Percentiles rank a stretch among this genome's conserved stretches.
phyloP scores from a whole-genome alignment of 2,329 filamentous ascomycete species.

The Diaporthe ilicicola region DNA sequence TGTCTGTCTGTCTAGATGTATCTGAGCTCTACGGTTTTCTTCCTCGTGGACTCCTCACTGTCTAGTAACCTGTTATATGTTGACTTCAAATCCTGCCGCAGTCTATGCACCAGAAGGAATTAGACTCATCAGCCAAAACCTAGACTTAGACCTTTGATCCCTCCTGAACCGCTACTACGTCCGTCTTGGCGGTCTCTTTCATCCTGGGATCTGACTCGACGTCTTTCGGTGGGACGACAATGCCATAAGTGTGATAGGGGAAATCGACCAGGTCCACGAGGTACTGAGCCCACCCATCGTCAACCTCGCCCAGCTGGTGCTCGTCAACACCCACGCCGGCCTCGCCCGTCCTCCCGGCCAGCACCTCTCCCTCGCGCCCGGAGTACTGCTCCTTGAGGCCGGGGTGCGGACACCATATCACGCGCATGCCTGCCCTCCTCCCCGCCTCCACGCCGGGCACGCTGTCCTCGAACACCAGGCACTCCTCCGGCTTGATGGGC shows the following conservation, averaged over 20 bases:
- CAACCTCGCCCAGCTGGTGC: conserved; percentile 64
- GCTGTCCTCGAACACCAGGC: conserved; percentile 94
- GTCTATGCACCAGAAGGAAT: background rate
- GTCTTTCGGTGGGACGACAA: conserved; percentile 54
- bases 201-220: conserved; percentile 55
- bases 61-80: background rate
- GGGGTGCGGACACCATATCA: conserved; percentile 89
- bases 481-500: conserved; percentile 81
- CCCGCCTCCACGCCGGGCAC: conserved; percentile 93
- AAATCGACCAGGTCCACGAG: conserved; percentile 60
- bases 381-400: conserved; percentile 79
- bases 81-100: too few species aligned
- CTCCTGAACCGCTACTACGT: conserved; percentile 32
- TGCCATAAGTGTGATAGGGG: conserved; percentile 67
- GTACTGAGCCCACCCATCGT: conserved; percentile 70
- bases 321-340: conserved; percentile 60
- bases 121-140: background rate
- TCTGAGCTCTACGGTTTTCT: background rate
- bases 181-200: conserved; percentile 44
- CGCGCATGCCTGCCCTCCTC: conserved; percentile 90
- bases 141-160: background rate
- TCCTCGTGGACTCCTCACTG: background rate
- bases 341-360: conserved; percentile 83
- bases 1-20: background rate
- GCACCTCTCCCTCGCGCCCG: conserved; percentile 80